These are phyloP conservation scores for Phaeodactylum tricornutum DNA, from an alignment of 108 stramenopile genomes.

Conservation along the genomic window DNA sequence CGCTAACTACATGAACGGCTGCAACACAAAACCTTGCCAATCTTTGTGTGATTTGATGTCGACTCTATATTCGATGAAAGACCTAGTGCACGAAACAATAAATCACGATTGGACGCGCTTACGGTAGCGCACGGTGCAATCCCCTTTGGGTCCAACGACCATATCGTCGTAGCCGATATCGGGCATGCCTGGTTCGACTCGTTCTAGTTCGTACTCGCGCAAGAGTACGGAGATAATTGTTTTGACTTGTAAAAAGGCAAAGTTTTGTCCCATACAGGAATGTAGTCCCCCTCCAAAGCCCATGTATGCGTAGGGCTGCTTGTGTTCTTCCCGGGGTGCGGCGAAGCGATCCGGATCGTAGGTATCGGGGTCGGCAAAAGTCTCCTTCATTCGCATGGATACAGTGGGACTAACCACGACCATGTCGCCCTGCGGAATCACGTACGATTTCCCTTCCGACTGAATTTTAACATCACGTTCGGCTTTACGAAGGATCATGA, in stretches of 20 bases:
- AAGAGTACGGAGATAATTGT: conserved; percentile 93
- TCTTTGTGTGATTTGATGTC: too few relatives aligned
- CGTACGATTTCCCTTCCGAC: conserved; percentile 58
- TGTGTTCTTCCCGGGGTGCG: conserved; percentile 91
- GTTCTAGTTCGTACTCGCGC: conserved; percentile 87
- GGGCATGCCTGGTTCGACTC: conserved; percentile 73
- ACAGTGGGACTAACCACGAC: conserved; percentile 90
- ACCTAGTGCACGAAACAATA: too few relatives aligned
- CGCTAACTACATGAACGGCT: too few relatives aligned
- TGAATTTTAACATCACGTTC: conserved; percentile 74
- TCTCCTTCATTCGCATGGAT: conserved; percentile 81
- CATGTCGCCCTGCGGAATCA: conserved; percentile 87
- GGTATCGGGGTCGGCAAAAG: conserved; percentile 82
- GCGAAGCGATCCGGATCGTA: conserved; percentile 98
- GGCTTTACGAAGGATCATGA: conserved; percentile 94
- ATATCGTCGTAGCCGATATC: conserved; percentile 92
- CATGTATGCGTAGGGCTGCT: conserved; percentile 89
- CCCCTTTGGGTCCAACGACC: conserved; percentile 99
- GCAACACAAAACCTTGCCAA: too few relatives aligned
- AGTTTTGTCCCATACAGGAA: conserved; percentile 98
- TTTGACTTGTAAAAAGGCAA: conserved; percentile 98
- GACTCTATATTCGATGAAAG: too few relatives aligned
- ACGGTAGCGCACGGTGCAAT: conserved; percentile 77
- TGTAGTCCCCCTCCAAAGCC: conserved; percentile 99
- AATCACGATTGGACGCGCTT: too few relatives aligned